A percentile compares a stretch with the other conserved stretches of the same genome.
Evolutionary conservation across 176 grass and related monocot genomes (phyloP).

Genomic region (Cenchrus fungigraminus): DNA sequence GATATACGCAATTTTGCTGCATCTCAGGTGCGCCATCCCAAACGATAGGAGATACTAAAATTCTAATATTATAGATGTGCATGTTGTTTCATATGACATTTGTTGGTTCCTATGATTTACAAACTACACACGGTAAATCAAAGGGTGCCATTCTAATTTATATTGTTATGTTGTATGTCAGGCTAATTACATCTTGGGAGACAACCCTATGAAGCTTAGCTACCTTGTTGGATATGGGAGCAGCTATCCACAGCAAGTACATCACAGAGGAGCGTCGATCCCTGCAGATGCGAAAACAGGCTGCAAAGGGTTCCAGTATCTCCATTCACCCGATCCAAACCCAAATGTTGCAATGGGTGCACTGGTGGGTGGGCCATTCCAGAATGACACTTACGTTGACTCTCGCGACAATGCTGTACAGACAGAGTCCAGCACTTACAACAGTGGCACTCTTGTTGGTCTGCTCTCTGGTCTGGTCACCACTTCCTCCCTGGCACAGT

Average conservation of each 20-base stretch:
- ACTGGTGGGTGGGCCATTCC: conserved; percentile 86
- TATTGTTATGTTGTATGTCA: conserved; percentile 43
- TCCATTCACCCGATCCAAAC: conserved; percentile 64
- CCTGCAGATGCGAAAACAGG: conserved; percentile 69
- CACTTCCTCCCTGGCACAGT: conserved; percentile 65
- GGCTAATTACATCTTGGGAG: conserved; percentile 84
- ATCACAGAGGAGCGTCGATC: conserved; percentile 92
- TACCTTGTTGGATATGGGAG: conserved; percentile 94
- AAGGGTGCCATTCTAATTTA: conserved; percentile 18
- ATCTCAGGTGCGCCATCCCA: conserved; percentile 63
- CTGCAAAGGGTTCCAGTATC: conserved; percentile 86
- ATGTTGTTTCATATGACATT: conserved; percentile 14
- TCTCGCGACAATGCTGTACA: conserved; percentile 79
- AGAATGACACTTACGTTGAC: conserved; percentile 84
- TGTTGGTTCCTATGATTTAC: background rate
- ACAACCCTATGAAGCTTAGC: conserved; percentile 96
- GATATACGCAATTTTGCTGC: conserved; percentile 86
- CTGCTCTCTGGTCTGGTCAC: conserved; percentile 79
- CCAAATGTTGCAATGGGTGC: conserved; percentile 86
- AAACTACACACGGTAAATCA: background rate
- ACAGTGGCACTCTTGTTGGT: conserved; percentile 78
- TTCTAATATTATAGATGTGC: background rate
- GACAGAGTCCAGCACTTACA: conserved; percentile 92
- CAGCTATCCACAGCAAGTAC: conserved; percentile 83
- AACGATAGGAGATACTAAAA: background rate